A percentile compares a stretch with the other conserved stretches of the same genome.
phyloP scores from a whole-genome alignment of 805 yeast species.

The Kluyveromyces siamensis region DNA sequence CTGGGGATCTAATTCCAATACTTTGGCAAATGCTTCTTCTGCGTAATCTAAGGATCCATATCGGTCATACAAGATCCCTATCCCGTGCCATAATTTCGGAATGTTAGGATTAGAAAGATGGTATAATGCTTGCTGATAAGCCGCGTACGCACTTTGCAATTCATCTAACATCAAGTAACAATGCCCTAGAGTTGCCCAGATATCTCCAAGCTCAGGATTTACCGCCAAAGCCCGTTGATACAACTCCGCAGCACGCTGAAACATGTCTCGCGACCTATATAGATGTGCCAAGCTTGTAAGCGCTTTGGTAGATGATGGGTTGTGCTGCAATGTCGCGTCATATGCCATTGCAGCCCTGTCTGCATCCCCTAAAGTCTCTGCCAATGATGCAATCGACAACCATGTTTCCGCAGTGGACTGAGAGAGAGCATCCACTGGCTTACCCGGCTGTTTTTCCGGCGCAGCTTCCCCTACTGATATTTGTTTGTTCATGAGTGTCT shows the following conservation, averaged over 20 bases:
- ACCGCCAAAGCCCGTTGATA: slow-evolving; percentile 79
- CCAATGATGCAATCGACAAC: slow-evolving; percentile 82
- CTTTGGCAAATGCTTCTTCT: slow-evolving; percentile 96
- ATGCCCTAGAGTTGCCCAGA: slow-evolving; percentile 95
- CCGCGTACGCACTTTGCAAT: slow-evolving; percentile 87
- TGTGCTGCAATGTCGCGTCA: slow-evolving; percentile 77
- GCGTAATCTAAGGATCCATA: slow-evolving; percentile 96
- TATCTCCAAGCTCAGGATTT: slow-evolving; percentile 85
- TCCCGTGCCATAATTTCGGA: slow-evolving; percentile 97
- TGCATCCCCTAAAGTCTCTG: slow-evolving; percentile 80
- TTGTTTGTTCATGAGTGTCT: not conserved
- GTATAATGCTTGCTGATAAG: slow-evolving; percentile 92
- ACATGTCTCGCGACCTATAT: slow-evolving; percentile 81
- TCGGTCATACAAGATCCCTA: slow-evolving; percentile 91
- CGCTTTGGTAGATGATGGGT: slow-evolving; percentile 80
- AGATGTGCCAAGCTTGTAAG: slow-evolving; percentile 80
- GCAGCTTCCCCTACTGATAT: not conserved
- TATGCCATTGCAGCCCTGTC: slow-evolving; percentile 85
- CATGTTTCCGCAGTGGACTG: slow-evolving; percentile 72
- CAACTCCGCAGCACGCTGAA: slow-evolving; percentile 88
- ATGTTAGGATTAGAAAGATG: slow-evolving; percentile 89
- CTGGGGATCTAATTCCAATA: slow-evolving; percentile 88
- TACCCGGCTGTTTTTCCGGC: slow-evolving; percentile 4
- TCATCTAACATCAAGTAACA: slow-evolving; percentile 96
- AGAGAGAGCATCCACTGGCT: slow-evolving; percentile 29